Percentiles rank a stretch among this genome's conserved stretches.
Conservation (phyloP, 192 early-diverging fungal genomes). For the Rhizoclosmatium globosum region DNA sequence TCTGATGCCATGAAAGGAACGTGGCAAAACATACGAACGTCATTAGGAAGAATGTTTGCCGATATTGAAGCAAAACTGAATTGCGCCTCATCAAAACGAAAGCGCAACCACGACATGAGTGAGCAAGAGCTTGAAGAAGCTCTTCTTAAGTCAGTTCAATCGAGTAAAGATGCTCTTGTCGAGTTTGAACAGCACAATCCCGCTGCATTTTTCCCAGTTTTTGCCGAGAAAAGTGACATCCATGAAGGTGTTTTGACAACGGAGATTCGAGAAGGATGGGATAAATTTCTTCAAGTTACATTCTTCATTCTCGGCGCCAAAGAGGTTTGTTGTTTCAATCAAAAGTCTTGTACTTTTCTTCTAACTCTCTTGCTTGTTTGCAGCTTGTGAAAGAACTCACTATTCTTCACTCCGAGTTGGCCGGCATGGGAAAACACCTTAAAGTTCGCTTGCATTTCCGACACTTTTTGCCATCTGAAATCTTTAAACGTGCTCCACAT, state of each 20-base stretch:
- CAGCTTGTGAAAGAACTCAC: slow-evolving; percentile 22
- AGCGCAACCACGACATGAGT: not conserved
- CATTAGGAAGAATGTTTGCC: not conserved
- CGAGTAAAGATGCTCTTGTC: not conserved
- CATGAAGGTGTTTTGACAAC: not conserved
- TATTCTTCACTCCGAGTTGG: not conserved
- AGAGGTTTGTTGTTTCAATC: not conserved
- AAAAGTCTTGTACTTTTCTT: no score
- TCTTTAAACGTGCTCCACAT: not conserved
- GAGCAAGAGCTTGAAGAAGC: not conserved
- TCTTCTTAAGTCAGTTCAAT: not conserved
- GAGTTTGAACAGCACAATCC: slow-evolving; percentile 21
- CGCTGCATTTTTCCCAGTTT: slow-evolving; percentile 2
- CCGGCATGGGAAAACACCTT: not conserved
- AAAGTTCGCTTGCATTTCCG: slow-evolving; percentile 1
- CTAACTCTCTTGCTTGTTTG: not conserved
- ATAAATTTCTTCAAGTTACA: slow-evolving; percentile 20
- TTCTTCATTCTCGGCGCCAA: slow-evolving; percentile 31
- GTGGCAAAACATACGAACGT: not conserved
- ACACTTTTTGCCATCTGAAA: slow-evolving; percentile 1
- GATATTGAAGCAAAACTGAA: slow-evolving; percentile 11
- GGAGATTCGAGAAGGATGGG: slow-evolving; percentile 15
- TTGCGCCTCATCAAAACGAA: not conserved
- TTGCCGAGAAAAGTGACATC: not conserved
- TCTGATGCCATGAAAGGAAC: slow-evolving; percentile 9